These are phyloP conservation scores for Oryza glaberrima DNA, from an alignment of 176 grass and related monocot genomes.

Conservation along the genomic window DNA sequence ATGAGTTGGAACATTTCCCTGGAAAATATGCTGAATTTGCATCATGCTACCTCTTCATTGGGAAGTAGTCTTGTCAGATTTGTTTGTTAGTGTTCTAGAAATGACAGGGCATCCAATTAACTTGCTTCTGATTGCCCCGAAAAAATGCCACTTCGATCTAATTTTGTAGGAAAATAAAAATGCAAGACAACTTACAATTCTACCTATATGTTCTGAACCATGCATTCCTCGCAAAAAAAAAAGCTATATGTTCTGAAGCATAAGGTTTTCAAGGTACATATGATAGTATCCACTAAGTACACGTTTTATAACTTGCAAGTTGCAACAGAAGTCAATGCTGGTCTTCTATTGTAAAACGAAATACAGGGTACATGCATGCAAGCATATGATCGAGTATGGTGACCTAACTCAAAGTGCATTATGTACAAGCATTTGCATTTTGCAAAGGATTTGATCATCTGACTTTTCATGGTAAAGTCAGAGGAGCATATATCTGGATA, in stretches of 20 bases:
- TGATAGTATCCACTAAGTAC: conserved; percentile 3
- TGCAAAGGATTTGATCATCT: too few species aligned
- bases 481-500: too few species aligned
- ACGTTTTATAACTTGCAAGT: conserved; percentile 14
- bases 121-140: not conserved
- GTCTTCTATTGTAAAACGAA: not conserved
- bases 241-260: not conserved
- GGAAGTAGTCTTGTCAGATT: conserved; percentile 23
- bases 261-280: not conserved
- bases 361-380: not conserved
- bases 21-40: conserved; percentile 12
- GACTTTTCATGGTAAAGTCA: too few species aligned
- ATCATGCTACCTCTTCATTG: not conserved
- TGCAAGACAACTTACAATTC: not conserved
- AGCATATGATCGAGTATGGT: not conserved
- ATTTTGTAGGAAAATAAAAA: not conserved
- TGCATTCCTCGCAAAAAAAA: not conserved
- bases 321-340: conserved; percentile 13
- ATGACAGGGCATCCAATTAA: not conserved
- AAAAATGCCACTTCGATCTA: not conserved
- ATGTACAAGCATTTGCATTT: not conserved
- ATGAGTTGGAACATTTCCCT: conserved; percentile 4
- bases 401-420: conserved; percentile 31
- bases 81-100: not conserved
- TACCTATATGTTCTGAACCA: not conserved